Evolutionary conservation across 1,284 basidiomycete species (phyloP).

Genomic region (Tetrapyrgos nigripes): DNA sequence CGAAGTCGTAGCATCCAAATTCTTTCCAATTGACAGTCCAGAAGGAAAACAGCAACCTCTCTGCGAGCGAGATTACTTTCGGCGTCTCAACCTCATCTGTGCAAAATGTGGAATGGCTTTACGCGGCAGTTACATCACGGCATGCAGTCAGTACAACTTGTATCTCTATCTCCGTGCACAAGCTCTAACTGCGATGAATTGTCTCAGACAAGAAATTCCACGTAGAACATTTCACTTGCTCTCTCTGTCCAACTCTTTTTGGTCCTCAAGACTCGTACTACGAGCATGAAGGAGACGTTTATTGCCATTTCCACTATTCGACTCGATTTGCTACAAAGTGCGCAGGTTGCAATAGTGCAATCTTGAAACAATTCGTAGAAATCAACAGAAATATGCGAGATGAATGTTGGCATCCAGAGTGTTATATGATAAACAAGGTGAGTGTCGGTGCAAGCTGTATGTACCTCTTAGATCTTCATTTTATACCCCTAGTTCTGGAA

Average conservation of each 20-base stretch:
- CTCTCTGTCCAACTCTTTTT: slow-evolving; percentile 94
- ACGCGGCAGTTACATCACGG: slow-evolving; percentile 98
- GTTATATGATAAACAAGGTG: slow-evolving; percentile 99
- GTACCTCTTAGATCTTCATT: slow-evolving; percentile 20
- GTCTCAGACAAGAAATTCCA: slow-evolving; percentile 94
- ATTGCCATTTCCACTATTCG: slow-evolving; percentile 98
- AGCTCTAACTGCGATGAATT: slow-evolving; percentile 24
- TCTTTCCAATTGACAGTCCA: slow-evolving; percentile 94
- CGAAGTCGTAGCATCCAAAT: slow-evolving; percentile 96
- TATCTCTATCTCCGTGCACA: slow-evolving; percentile 23
- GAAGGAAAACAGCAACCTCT: slow-evolving; percentile 89
- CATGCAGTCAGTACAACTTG: slow-evolving; percentile 83
- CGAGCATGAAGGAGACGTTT: slow-evolving; percentile 96
- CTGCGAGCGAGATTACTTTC: slow-evolving; percentile 99
- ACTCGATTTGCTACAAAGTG: slow-evolving; percentile 99
- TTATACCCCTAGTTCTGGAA: slow-evolving; percentile 75
- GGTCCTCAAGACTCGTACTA: slow-evolving; percentile 99
- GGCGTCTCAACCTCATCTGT: slow-evolving; percentile 95
- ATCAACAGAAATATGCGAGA: slow-evolving; percentile 98
- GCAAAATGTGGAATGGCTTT: slow-evolving; percentile 95
- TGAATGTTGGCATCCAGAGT: slow-evolving; percentile 99
- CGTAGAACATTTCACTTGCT: slow-evolving; percentile 99
- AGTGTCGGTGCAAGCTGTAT: slow-evolving; percentile 24
- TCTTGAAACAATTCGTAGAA: slow-evolving; percentile 99
- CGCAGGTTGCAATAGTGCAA: slow-evolving; percentile 97